These are phyloP conservation scores for Fusarium domesticum DNA, from an alignment of 2,329 filamentous ascomycete species.

Conservation along the genomic window DNA sequence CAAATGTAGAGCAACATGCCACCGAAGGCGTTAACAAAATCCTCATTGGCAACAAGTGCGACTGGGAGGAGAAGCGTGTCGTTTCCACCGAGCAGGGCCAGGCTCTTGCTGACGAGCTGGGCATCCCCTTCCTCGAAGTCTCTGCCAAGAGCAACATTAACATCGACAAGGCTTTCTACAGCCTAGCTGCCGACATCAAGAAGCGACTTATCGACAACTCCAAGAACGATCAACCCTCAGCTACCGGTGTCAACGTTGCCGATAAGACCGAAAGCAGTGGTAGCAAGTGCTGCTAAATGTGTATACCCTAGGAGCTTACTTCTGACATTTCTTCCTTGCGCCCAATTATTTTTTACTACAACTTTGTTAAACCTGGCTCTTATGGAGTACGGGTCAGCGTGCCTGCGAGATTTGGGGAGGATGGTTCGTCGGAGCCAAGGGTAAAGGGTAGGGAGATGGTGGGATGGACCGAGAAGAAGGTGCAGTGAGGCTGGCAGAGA, in stretches of 20 bases:
- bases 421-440: slow-evolving; percentile 11
- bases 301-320: slow-evolving; percentile 14
- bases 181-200: slow-evolving; percentile 93
- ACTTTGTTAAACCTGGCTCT: slow-evolving; percentile 25
- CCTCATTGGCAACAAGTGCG: slow-evolving; percentile 98
- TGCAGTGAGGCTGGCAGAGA: slow-evolving; percentile 16
- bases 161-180: slow-evolving; percentile 98
- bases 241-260: slow-evolving; percentile 65
- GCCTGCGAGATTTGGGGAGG: slow-evolving; percentile 20
- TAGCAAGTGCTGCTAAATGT: slow-evolving; percentile 72
- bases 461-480: slow-evolving; percentile 15
- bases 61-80: slow-evolving; percentile 98
- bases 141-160: slow-evolving; percentile 99
- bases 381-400: slow-evolving; percentile 13
- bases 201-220: slow-evolving; percentile 92
- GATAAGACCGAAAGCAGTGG: slow-evolving; percentile 56
- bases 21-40: slow-evolving; percentile 99
- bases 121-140: slow-evolving; percentile 97
- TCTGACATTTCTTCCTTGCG: slow-evolving; percentile 23
- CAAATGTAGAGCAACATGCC: slow-evolving; percentile 96
- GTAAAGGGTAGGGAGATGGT: slow-evolving; percentile 5
- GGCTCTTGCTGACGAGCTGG: slow-evolving; percentile 88
- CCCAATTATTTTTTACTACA: slow-evolving; percentile 24
- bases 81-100: slow-evolving; percentile 93
- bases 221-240: slow-evolving; percentile 65